A percentile compares a stretch with the other conserved stretches of the same genome.
Evolutionary conservation across 805 yeast genomes (phyloP).

Genomic region (Kazachstania africana): DNA sequence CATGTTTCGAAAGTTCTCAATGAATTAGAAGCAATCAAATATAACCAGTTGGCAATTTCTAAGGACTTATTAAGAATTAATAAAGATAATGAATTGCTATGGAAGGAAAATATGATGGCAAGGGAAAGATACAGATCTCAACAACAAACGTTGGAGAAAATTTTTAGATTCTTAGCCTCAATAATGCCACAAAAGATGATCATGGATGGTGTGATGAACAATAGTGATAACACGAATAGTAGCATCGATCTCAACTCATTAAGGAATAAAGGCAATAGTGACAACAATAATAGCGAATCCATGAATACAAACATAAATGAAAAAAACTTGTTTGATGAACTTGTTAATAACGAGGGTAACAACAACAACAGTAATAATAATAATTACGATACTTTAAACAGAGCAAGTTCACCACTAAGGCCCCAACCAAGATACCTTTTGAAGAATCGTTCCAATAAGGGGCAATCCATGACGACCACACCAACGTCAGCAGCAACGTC

Average conservation of each 20-base stretch:
- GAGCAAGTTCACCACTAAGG: no score
- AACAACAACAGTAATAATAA: neutral
- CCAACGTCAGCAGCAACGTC: no score
- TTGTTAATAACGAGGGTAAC: conserved; percentile 1
- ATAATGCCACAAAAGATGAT: conserved; percentile 30
- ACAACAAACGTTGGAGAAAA: conserved; percentile 78
- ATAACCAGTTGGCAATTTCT: conserved; percentile 67
- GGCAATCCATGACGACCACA: no score
- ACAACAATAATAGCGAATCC: neutral
- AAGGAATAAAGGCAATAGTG: neutral
- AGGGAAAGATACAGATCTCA: conserved; percentile 81
- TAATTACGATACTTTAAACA: neutral
- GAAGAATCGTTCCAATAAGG: conserved; percentile 16
- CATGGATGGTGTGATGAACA: conserved; percentile 12
- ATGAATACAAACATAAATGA: neutral
- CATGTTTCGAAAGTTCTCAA: conserved; percentile 31
- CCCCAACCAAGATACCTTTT: conserved; percentile 12
- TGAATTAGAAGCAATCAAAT: conserved; percentile 66
- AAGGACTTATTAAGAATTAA: conserved; percentile 77
- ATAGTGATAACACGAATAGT: neutral
- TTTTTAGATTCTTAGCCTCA: conserved; percentile 75
- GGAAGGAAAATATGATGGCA: conserved; percentile 80
- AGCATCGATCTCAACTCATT: neutral
- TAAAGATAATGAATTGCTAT: conserved; percentile 77
- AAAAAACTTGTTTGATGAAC: neutral